Conservation (phyloP, 108 stramenopile genomes). For the Skeletonema marinoi region DNA sequence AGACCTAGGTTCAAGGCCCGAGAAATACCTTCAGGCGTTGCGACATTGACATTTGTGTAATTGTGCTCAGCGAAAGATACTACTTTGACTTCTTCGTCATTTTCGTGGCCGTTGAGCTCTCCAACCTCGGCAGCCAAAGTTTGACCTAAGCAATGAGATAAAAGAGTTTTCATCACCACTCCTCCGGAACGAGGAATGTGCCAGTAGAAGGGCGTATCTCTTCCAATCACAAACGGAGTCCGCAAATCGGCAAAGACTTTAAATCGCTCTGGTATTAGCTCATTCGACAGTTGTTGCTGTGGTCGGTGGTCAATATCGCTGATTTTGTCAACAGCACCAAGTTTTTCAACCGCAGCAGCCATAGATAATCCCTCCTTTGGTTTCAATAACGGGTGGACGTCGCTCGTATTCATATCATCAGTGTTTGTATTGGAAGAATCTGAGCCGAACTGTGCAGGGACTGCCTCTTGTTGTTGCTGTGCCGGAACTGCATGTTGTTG, state of each 20-base stretch:
- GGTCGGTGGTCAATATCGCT: slow-evolving; percentile 32
- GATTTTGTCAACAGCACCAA: slow-evolving; percentile 17
- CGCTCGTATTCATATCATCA: slow-evolving; percentile 1
- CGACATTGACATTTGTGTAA: slow-evolving; percentile 56
- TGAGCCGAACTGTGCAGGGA: no score
- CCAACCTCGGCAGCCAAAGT: slow-evolving; percentile 46
- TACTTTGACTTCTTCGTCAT: slow-evolving; percentile 38
- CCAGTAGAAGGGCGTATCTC: slow-evolving; percentile 56
- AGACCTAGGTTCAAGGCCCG: slow-evolving; percentile 37
- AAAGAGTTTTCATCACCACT: slow-evolving; percentile 41
- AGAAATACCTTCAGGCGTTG: slow-evolving; percentile 43
- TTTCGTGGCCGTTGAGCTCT: slow-evolving; percentile 26
- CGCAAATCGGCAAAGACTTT: slow-evolving; percentile 33
- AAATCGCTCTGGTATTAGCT: slow-evolving; percentile 23
- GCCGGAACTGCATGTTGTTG: not conserved
- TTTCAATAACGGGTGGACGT: slow-evolving; percentile 4
- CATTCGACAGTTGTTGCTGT: slow-evolving; percentile 10
- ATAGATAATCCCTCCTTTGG: slow-evolving; percentile 13
- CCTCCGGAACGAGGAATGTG: slow-evolving; percentile 55
- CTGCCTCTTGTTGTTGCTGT: not conserved
- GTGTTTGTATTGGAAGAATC: not conserved
- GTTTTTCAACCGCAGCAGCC: slow-evolving; percentile 14
- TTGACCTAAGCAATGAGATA: slow-evolving; percentile 44
- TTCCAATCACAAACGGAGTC: slow-evolving; percentile 30
- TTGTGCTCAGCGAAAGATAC: slow-evolving; percentile 41